Base-by-base conservation (phyloP, 2,329 filamentous ascomycete species). In the Mariannaea elegans region DNA sequence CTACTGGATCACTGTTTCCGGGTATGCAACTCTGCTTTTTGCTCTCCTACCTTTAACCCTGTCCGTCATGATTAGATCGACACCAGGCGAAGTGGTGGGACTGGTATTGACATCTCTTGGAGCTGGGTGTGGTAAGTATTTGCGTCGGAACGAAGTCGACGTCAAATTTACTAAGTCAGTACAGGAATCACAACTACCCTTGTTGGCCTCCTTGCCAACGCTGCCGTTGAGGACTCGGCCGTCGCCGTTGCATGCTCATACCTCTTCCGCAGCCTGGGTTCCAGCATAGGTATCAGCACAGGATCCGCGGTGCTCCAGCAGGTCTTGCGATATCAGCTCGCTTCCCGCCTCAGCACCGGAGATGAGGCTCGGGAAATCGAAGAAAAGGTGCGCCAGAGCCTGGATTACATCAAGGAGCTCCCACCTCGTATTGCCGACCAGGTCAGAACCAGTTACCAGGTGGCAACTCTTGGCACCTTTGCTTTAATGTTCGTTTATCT, bases 211-310 rank as follows among this genome's bases (percentile, higher is more conserved):
- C 86, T 94, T 63, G 87, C 90, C 29, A 92, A 93, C 70, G 85
- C 89, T 0, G 78, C 84, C 1, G 79, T 81, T 3, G 81, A 86
- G 41, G 91, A 94, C 65, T 87, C 90, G 62, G 90, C 92, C 2
- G 85, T 94, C 1, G 90, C 88, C 4, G 90, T 91, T 14, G 91
- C 92, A 7, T 93, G 90, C 73, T 91, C 88, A 18, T 94, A 94
- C 75, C 85, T 94, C 21, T 94, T 94, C 80, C 87, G 91, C 36
- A 90, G 89, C 1, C 80, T 94, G 1, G 92, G 91, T n/a, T 82
- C 91, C n/a, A 90, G 89, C 7, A 79, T 93, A 56, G 91, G 91
- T 10, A 81, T 93, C 55, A 90, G 89, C n/a, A 78, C 92, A 57
- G 85, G 85, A 49, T 87, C 90, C 1, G 91, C 90, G 2, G 82